These are phyloP conservation scores for Mycocentrospora acerina DNA, from an alignment of 2,329 filamentous ascomycete species.

Conservation along the genomic window DNA sequence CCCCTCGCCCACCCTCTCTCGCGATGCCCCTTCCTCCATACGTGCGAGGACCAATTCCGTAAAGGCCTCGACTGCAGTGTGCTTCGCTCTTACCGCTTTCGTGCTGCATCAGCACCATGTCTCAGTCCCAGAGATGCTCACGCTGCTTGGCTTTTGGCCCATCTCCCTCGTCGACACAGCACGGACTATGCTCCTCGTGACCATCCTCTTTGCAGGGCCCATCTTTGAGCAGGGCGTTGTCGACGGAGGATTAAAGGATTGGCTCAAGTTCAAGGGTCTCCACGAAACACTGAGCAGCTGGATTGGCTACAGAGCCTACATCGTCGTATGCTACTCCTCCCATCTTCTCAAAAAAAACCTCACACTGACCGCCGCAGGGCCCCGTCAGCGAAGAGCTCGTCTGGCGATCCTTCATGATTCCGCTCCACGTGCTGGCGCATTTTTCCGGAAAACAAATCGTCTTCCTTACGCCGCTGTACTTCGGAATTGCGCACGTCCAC, in stretches of 20 bases:
- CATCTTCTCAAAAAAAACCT: not conserved
- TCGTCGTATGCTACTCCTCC: slow-evolving; percentile 64
- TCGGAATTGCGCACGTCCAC: slow-evolving; percentile 90
- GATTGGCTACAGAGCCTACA: slow-evolving; percentile 82
- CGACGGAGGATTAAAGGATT: slow-evolving; percentile 68
- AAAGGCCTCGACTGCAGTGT: slow-evolving; percentile 69
- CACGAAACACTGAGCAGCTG: slow-evolving; percentile 65
- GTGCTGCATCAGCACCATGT: slow-evolving; percentile 61
- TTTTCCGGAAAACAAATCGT: slow-evolving; percentile 58
- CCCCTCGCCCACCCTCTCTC: slow-evolving; percentile 74
- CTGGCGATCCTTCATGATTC: slow-evolving; percentile 84
- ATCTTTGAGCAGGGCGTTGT: slow-evolving; percentile 78
- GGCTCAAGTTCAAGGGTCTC: slow-evolving; percentile 59
- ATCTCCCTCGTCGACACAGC: slow-evolving; percentile 64
- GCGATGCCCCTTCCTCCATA: slow-evolving; percentile 89
- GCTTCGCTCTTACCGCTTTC: slow-evolving; percentile 66
- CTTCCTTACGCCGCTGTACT: slow-evolving; percentile 83
- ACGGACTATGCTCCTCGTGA: slow-evolving; percentile 69
- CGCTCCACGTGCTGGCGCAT: slow-evolving; percentile 74
- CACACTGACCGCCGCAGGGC: slow-evolving; percentile 47
- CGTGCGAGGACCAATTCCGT: slow-evolving; percentile 81
- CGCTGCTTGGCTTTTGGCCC: slow-evolving; percentile 80
- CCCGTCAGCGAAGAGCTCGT: slow-evolving; percentile 91
- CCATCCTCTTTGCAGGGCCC: slow-evolving; percentile 78
- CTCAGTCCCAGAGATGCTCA: slow-evolving; percentile 57